phyloP scores from a whole-genome alignment of 768 basidiomycete genomes.

The Mycena venus region DNA sequence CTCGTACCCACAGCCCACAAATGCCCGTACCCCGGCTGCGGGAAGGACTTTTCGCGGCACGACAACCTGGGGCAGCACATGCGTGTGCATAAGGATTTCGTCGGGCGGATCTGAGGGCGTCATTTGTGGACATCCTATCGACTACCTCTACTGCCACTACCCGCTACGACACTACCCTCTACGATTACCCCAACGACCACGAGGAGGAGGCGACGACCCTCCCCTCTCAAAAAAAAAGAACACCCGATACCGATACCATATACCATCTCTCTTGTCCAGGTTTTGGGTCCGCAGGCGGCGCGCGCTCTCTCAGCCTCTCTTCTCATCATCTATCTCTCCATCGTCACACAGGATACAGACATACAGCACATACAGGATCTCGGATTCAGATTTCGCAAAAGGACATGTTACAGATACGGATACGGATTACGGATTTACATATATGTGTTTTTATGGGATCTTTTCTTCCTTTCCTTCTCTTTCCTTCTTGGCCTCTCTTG shows the following conservation, averaged over 20 bases:
- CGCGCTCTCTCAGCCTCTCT: not conserved
- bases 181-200: not conserved
- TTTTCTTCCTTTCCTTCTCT: too few species aligned
- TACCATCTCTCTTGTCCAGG: too few species aligned
- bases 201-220: not conserved
- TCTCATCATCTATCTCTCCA: not conserved
- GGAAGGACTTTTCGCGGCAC: conserved; percentile 77
- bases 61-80: conserved; percentile 87
- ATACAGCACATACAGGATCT: not conserved
- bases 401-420: too few species aligned
- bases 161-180: not conserved
- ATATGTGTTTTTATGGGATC: too few species aligned
- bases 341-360: not conserved
- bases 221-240: too few species aligned
- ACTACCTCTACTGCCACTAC: not conserved
- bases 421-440: too few species aligned
- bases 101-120: conserved; percentile 11
- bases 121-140: not conserved
- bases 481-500: too few species aligned
- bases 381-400: too few species aligned
- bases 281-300: conserved; percentile 12
- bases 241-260: not conserved
- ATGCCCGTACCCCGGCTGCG: conserved; percentile 76
- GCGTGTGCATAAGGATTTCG: conserved; percentile 62
- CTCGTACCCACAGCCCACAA: conserved; percentile 59